A percentile compares a stretch with the other conserved stretches of the same genome.
Evolutionary conservation across 2,329 filamentous ascomycete genomes (phyloP).

Genomic region (Fusarium temperatum): DNA sequence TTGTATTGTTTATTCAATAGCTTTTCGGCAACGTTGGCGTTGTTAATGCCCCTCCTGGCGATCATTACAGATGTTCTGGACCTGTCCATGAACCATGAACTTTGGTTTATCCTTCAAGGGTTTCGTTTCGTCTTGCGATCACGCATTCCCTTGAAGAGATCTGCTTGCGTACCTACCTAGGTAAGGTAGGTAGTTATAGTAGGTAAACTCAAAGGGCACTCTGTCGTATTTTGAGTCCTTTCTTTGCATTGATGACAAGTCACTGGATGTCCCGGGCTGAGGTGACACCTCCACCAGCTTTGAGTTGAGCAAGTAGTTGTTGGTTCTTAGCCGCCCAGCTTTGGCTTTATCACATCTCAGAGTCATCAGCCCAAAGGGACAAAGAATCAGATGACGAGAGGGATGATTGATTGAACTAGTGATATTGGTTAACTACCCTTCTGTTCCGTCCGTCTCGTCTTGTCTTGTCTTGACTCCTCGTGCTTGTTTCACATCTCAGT

Average conservation of each 20-base stretch:
- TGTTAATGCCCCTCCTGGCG: slow-evolving; percentile 26
- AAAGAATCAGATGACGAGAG: slow-evolving; percentile 34
- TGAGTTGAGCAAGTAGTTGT: slow-evolving; percentile 30
- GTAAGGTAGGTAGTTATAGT: too few species aligned
- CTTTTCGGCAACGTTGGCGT: neutral
- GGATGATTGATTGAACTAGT: neutral
- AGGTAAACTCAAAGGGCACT: neutral
- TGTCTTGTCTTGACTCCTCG: slow-evolving; percentile 6
- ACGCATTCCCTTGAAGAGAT: neutral
- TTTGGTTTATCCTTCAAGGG: neutral
- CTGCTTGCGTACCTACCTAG: neutral
- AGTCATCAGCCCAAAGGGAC: slow-evolving; percentile 32
- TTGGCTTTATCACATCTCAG: slow-evolving; percentile 36
- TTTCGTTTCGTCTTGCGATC: slow-evolving; percentile 27
- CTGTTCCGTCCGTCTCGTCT: neutral
- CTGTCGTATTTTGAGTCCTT: neutral
- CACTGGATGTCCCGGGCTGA: neutral
- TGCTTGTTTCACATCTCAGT: slow-evolving; percentile 19
- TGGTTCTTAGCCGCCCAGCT: slow-evolving; percentile 38
- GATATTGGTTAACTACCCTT: neutral
- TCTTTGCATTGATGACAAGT: neutral
- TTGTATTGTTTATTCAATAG: neutral
- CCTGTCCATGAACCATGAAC: slow-evolving; percentile 8
- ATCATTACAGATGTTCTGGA: slow-evolving; percentile 25
- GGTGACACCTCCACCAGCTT: slow-evolving; percentile 24